Conservation (phyloP, 2,329 filamentous ascomycete species). For the Cyanodermella asteris region DNA sequence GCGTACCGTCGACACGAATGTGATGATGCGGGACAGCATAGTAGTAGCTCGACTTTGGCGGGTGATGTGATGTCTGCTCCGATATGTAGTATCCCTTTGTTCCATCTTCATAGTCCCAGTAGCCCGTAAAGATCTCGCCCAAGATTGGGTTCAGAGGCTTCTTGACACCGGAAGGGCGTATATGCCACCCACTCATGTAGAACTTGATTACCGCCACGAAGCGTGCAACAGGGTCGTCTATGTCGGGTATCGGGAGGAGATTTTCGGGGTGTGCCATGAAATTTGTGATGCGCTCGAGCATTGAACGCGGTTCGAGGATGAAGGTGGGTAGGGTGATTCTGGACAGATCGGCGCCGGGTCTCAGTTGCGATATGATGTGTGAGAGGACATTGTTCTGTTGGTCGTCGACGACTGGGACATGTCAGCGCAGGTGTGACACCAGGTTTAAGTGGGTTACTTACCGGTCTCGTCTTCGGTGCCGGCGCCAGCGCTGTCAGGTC, state of each 20-base stretch:
- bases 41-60: constrained; percentile 97
- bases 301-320: constrained; percentile 89
- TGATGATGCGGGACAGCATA: constrained; percentile 89
- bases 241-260: constrained; percentile 63
- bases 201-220: constrained; percentile 96
- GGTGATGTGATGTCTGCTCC: constrained; percentile 95
- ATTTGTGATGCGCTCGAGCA: constrained; percentile 96
- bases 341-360: constrained; percentile 85
- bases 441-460: constrained; percentile 1
- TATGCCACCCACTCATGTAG: constrained; percentile 96
- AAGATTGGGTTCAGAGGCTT: constrained; percentile 94
- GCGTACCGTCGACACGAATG: constrained; percentile 83
- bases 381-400: constrained; percentile 93
- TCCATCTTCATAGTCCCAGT: constrained; percentile 74
- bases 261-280: constrained; percentile 99
- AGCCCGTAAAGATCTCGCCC: constrained; percentile 83
- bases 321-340: constrained; percentile 90
- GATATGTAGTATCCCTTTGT: constrained; percentile 88
- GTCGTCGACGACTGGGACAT: constrained; percentile 15
- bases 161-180: constrained; percentile 92
- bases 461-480: constrained; percentile 46
- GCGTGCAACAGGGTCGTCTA: constrained; percentile 72
- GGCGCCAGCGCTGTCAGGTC: constrained; percentile 18
- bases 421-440: not conserved
- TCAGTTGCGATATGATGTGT: constrained; percentile 92